These are phyloP conservation scores for Boletus eberwhitei DNA, from an alignment of 768 basidiomycete genomes.

Conservation along the genomic window DNA sequence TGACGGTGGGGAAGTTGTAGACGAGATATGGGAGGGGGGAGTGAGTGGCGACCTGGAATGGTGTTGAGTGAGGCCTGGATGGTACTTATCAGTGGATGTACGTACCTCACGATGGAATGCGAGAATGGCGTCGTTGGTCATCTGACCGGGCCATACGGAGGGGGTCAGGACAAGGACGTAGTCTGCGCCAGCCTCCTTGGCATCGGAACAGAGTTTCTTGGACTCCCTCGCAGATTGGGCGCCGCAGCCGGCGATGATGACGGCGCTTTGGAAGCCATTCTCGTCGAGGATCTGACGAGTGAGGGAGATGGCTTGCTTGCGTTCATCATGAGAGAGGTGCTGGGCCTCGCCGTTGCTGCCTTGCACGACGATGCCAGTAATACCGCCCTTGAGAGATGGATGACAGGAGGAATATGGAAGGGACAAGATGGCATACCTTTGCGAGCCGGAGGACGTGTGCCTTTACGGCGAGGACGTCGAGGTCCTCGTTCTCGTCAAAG, in stretches of 20 bases:
- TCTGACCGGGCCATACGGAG: conserved; percentile 64
- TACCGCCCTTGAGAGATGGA: conserved; percentile 51
- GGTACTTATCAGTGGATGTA: too few relatives aligned
- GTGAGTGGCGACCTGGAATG: conserved; percentile 57
- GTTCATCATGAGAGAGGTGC: conserved; percentile 70
- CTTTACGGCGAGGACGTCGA: conserved; percentile 65
- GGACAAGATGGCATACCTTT: conserved; percentile 37
- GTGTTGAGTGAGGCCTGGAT: neutral
- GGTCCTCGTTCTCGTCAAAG: conserved; percentile 63
- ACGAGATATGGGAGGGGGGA: conserved; percentile 72
- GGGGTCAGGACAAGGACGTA: conserved; percentile 73
- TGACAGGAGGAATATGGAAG: conserved; percentile 17
- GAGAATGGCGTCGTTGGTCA: conserved; percentile 60
- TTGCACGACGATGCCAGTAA: conserved; percentile 70
- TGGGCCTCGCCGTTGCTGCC: conserved; percentile 77
- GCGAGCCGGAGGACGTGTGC: conserved; percentile 74
- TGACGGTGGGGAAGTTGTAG: conserved; percentile 83
- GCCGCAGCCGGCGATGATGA: conserved; percentile 82
- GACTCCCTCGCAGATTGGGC: conserved; percentile 79
- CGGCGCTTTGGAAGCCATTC: conserved; percentile 61
- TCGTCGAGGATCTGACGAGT: conserved; percentile 71
- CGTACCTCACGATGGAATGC: conserved; percentile 63
- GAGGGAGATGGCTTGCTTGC: conserved; percentile 56
- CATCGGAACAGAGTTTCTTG: conserved; percentile 63
- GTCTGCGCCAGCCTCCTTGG: conserved; percentile 79